Percentiles rank a stretch among this genome's conserved stretches.
phyloP scores from a whole-genome alignment of 768 basidiomycete species.

The Boletus subcaerulescens region DNA sequence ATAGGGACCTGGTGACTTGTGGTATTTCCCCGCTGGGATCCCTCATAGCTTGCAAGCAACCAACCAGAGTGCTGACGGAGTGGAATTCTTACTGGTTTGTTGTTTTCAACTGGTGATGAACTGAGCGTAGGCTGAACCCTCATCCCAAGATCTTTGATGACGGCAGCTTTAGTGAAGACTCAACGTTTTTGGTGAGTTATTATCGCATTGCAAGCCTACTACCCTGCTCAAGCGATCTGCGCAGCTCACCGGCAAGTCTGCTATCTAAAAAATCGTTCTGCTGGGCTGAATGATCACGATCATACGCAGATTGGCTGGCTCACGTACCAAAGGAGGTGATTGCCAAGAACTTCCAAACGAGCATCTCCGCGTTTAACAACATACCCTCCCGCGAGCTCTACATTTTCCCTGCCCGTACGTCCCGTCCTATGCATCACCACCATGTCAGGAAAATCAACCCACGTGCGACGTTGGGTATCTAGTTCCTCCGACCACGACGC shows the following conservation, averaged over 20 bases:
- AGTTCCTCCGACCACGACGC: conserved; percentile 35
- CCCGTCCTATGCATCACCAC: background rate
- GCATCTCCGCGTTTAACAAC: conserved; percentile 45
- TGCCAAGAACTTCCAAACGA: conserved; percentile 56
- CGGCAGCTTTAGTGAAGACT: conserved; percentile 48
- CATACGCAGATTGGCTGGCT: conserved; percentile 53
- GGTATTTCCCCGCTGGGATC: conserved; percentile 54
- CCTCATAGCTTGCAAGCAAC: conserved; percentile 55
- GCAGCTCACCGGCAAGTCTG: conserved; percentile 27
- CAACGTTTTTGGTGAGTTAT: conserved; percentile 41
- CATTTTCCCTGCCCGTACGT: conserved; percentile 42
- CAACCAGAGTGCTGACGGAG: conserved; percentile 38
- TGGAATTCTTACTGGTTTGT: conserved; percentile 47
- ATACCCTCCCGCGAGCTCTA: conserved; percentile 53
- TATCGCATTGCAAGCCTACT: background rate
- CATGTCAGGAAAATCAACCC: too few relatives aligned
- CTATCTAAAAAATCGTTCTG: background rate
- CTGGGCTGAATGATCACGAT: background rate
- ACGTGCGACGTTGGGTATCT: too few relatives aligned
- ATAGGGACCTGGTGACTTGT: conserved; percentile 42
- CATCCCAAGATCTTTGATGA: conserved; percentile 27
- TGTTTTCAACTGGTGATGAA: background rate
- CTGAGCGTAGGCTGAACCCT: background rate
- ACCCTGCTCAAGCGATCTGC: background rate
- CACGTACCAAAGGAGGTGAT: conserved; percentile 53